Evolutionary conservation across 1,139 yeast species (phyloP).

Genomic region (Nakaseomyces delphensis): DNA sequence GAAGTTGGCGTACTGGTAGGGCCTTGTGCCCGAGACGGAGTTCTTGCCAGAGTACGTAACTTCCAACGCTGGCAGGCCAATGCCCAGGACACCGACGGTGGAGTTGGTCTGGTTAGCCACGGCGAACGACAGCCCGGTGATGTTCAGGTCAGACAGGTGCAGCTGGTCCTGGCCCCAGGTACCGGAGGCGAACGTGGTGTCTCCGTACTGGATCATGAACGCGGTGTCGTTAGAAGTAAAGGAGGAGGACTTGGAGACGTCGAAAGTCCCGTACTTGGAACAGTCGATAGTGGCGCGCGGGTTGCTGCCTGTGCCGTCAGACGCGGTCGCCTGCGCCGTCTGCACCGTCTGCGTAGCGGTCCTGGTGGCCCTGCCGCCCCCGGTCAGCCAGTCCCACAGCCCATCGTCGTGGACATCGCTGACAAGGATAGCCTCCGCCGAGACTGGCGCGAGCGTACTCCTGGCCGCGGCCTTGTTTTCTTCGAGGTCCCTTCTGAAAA

Average conservation of each 20-base stretch:
- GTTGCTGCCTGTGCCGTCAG: too few relatives aligned
- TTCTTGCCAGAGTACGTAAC: slow-evolving; percentile 33
- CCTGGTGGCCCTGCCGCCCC: slow-evolving; percentile 5
- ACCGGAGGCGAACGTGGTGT: slow-evolving; percentile 49
- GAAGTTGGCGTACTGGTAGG: slow-evolving; percentile 38
- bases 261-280: slow-evolving; percentile 36
- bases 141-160: slow-evolving; percentile 33
- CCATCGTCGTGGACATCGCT: slow-evolving; percentile 2
- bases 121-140: slow-evolving; percentile 46
- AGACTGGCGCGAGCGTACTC: too few relatives aligned
- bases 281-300: slow-evolving; percentile 29
- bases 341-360: slow-evolving; percentile 8
- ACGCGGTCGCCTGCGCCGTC: slow-evolving; percentile 8
- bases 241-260: slow-evolving; percentile 39
- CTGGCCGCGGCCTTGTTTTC: too few relatives aligned
- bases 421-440: neutral
- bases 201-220: slow-evolving; percentile 50
- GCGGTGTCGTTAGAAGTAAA: slow-evolving; percentile 40
- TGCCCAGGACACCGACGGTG: slow-evolving; percentile 51
- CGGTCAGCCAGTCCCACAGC: slow-evolving; percentile 8
- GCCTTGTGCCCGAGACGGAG: slow-evolving; percentile 10
- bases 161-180: slow-evolving; percentile 49
- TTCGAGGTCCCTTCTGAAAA: neutral
- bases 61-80: slow-evolving; percentile 49
- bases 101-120: slow-evolving; percentile 48